Base-by-base conservation (phyloP, 2,329 filamentous ascomycete genomes). In the Fusarium domesticum region DNA sequence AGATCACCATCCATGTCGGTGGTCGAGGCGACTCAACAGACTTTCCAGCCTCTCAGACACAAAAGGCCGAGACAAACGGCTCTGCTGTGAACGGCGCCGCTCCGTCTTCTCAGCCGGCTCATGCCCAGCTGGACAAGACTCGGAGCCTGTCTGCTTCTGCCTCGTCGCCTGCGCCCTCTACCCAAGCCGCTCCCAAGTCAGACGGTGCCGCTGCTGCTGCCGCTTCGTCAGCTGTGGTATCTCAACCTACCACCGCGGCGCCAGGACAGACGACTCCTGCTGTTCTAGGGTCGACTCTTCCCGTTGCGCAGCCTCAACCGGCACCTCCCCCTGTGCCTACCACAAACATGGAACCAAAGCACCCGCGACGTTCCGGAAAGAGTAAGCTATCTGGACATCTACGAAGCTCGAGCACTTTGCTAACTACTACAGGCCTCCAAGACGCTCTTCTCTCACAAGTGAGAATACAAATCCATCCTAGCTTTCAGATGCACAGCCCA, bases 1-100 rank as follows among this genome's bases (percentile, higher is more conserved):
- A 81, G 63, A 83, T 92, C 43, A 91, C 84, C 16, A 79, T 89
- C 37, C 84, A 84, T 51, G 78, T 89, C 42, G 83, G 81, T 56
- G 78, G 75, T 31, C 78, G 78, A 57, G 74, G 73, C 39, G 80
- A 70, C 56, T 73, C 72, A 45, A 73, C 70, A 17, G 76, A 72
- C 32, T 81, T 79, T 18, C 78, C 78, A 10, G 66, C 64, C 6
- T 71, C 67, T 44, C 43, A 39, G 19, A 61, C 60, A 36, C 25
- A 54, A 6, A 59, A 58, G 14, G 35, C 45, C 5, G 28, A 53
- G 19, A 48, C 53, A n/a, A 62, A 55, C 20, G 56, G 51, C 2
- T 48, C 47, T 18, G 28, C 17, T 6, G 41, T 55, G 2, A 64
- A 66, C 18, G 56, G 56, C 1, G 39, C 40, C 5, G 38, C 54